These are phyloP conservation scores for Epichloe bromicola DNA, from an alignment of 2,329 filamentous ascomycete species.

Conservation along the genomic window DNA sequence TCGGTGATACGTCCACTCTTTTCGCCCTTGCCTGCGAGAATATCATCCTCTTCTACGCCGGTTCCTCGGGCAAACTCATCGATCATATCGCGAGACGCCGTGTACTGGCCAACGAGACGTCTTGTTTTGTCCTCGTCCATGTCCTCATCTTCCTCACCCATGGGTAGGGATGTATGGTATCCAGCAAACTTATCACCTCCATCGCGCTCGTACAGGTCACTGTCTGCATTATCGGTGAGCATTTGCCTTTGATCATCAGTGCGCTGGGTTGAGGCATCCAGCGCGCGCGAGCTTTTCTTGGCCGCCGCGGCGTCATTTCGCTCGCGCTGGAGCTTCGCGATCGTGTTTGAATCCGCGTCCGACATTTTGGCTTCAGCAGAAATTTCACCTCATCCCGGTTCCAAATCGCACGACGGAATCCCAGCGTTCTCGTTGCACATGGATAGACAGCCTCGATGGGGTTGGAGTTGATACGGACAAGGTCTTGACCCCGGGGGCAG, in stretches of 20 bases:
- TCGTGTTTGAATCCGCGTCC: constrained; percentile 75
- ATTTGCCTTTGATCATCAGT: constrained; percentile 84
- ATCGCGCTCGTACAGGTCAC: constrained; percentile 70
- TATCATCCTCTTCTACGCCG: constrained; percentile 85
- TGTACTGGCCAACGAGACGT: constrained; percentile 87
- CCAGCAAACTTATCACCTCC: constrained; percentile 71
- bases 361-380: constrained; percentile 40
- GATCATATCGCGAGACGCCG: constrained; percentile 80
- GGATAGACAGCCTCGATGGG: constrained; percentile 15
- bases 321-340: constrained; percentile 83
- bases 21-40: constrained; percentile 68
- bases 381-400: constrained; percentile 29
- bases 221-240: constrained; percentile 81
- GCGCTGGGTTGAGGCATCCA: constrained; percentile 69
- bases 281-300: constrained; percentile 72
- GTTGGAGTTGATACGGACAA: constrained; percentile 9
- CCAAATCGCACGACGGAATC: constrained; percentile 23
- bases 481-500: neutral
- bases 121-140: constrained; percentile 65
- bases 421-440: constrained; percentile 24
- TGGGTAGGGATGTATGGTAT: constrained; percentile 81
- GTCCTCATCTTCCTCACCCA: constrained; percentile 63
- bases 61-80: constrained; percentile 81
- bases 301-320: constrained; percentile 67
- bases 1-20: constrained; percentile 83